Conservation (phyloP, 2,329 filamentous ascomycete genomes). For the Fusarium sp. region DNA sequence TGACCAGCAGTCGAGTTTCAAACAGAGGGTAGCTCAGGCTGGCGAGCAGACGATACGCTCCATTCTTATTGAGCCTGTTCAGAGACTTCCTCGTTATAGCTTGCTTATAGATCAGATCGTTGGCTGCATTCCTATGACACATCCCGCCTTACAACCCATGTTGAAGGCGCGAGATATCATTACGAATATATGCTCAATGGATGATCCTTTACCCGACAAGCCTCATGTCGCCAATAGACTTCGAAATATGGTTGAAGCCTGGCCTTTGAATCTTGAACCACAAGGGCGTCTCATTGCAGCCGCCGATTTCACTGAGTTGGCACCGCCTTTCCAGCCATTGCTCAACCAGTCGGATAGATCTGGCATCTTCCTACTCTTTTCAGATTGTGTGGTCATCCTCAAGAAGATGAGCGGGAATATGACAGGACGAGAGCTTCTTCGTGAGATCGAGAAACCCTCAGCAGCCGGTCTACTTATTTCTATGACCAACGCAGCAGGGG, state of each 20-base stretch:
- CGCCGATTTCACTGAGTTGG: constrained; percentile 80
- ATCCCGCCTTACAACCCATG: constrained; percentile 84
- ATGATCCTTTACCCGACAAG: constrained; percentile 75
- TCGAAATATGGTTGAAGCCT: constrained; percentile 79
- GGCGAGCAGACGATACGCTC: constrained; percentile 93
- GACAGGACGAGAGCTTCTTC: constrained; percentile 80
- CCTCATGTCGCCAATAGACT: constrained; percentile 79
- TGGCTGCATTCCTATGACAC: constrained; percentile 82
- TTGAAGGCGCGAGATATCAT: constrained; percentile 93
- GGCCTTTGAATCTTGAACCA: constrained; percentile 78
- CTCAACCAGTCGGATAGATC: constrained; percentile 59
- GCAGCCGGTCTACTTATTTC: constrained; percentile 70
- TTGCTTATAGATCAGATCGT: constrained; percentile 97
- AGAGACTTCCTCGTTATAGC: constrained; percentile 92
- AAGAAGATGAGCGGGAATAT: constrained; percentile 73
- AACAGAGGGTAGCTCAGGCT: constrained; percentile 79
- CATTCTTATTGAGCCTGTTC: constrained; percentile 93
- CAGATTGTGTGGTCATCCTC: constrained; percentile 81
- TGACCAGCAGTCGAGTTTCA: constrained; percentile 84
- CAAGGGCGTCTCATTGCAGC: constrained; percentile 83
- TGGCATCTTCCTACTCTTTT: constrained; percentile 85
- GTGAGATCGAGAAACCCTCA: constrained; percentile 86
- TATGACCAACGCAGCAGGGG: constrained; percentile 71
- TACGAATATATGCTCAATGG: constrained; percentile 95
- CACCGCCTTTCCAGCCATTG: constrained; percentile 72